phyloP scores from a whole-genome alignment of 768 basidiomycete species.

The Antrodiella citrinella region DNA sequence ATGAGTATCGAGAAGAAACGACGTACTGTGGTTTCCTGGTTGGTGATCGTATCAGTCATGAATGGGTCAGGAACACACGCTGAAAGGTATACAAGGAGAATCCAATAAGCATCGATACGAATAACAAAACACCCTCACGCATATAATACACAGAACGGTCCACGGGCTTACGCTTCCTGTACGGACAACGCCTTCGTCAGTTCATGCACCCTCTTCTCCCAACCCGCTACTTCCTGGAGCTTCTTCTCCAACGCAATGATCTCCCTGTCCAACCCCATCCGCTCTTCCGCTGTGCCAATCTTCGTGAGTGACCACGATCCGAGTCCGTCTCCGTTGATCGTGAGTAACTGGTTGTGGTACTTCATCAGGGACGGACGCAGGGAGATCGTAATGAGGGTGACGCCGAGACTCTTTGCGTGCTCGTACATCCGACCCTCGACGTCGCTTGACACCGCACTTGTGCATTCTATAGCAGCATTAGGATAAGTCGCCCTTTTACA shows the following conservation, averaged over 20 bases:
- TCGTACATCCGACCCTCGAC: slow-evolving; percentile 97
- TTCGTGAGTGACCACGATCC: slow-evolving; percentile 65
- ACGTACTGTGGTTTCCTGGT: too few species aligned
- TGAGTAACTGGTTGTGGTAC: slow-evolving; percentile 84
- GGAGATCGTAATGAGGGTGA: slow-evolving; percentile 91
- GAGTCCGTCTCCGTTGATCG: slow-evolving; percentile 63
- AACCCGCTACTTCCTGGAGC: slow-evolving; percentile 60
- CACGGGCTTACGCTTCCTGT: slow-evolving; percentile 23
- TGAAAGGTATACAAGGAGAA: too few species aligned
- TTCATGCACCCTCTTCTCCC: slow-evolving; percentile 65
- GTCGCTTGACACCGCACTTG: slow-evolving; percentile 91
- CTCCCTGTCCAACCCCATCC: slow-evolving; percentile 69
- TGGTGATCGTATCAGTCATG: too few species aligned
- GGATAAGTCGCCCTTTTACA: slow-evolving; percentile 6
- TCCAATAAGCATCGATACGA: too few species aligned
- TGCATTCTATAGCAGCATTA: slow-evolving; percentile 59
- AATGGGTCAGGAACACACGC: too few species aligned
- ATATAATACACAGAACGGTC: background rate
- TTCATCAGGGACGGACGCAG: slow-evolving; percentile 78
- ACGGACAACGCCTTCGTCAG: slow-evolving; percentile 48
- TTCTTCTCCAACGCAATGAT: slow-evolving; percentile 58
- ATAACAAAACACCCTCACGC: background rate
- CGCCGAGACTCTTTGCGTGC: slow-evolving; percentile 78
- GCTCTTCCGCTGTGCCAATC: slow-evolving; percentile 67
- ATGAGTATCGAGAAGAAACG: too few species aligned